A percentile compares a stretch with the other conserved stretches of the same genome.
Evolutionary conservation across 1,284 basidiomycete species (phyloP).

Genomic region (Serendipita sp.): DNA sequence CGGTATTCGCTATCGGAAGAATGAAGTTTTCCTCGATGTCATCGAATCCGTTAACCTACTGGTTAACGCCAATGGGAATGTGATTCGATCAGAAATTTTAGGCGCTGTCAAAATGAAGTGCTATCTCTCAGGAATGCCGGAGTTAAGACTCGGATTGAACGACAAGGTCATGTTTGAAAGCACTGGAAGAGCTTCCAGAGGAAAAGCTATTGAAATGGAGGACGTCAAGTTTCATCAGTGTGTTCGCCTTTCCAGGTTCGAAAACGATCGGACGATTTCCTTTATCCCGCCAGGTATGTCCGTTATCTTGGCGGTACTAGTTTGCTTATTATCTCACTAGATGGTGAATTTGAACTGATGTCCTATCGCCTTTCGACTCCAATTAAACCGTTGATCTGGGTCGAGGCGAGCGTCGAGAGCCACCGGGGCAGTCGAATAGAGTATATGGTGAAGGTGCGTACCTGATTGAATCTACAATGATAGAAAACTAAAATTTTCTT

Average conservation of each 20-base stretch:
- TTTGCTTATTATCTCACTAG: slow-evolving; percentile 20
- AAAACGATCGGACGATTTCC: slow-evolving; percentile 96
- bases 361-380: slow-evolving; percentile 90
- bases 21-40: slow-evolving; percentile 98
- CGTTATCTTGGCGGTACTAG: neutral
- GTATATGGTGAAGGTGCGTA: slow-evolving; percentile 88
- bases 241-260: slow-evolving; percentile 96
- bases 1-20: slow-evolving; percentile 95
- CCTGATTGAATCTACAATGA: neutral
- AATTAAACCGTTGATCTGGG: slow-evolving; percentile 97
- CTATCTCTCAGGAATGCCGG: slow-evolving; percentile 97
- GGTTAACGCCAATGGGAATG: slow-evolving; percentile 93
- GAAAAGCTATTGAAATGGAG: slow-evolving; percentile 99
- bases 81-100: slow-evolving; percentile 92
- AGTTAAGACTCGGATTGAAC: slow-evolving; percentile 87
- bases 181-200: slow-evolving; percentile 84
- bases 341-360: slow-evolving; percentile 98
- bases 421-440: slow-evolving; percentile 90
- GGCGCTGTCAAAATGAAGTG: slow-evolving; percentile 99
- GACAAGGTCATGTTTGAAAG: slow-evolving; percentile 99
- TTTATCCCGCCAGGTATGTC: slow-evolving; percentile 73
- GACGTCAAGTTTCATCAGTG: slow-evolving; percentile 99
- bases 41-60: slow-evolving; percentile 95
- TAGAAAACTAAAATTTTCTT: neutral
- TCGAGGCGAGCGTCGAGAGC: slow-evolving; percentile 90